Evolutionary conservation across 306 rosid species (phyloP).

Genomic region (Chamaecrista fasciculata): DNA sequence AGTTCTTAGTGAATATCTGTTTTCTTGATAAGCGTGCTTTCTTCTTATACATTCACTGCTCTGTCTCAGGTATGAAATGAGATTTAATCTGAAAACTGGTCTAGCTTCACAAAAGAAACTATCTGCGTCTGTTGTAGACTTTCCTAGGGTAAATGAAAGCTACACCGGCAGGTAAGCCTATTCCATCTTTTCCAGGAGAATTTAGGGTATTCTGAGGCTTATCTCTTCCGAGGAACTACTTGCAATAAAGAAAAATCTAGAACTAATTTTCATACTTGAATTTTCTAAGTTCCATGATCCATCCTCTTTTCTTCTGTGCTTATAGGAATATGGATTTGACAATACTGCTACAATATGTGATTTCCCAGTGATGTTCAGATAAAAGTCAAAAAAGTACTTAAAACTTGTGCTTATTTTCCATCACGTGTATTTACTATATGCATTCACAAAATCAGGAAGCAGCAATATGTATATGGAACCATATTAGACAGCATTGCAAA

Average conservation of each 20-base stretch:
- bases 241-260: background rate
- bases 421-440: constrained; percentile 11
- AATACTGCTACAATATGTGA: background rate
- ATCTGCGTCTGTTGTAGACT: constrained; percentile 75
- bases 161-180: constrained; percentile 81
- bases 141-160: constrained; percentile 90
- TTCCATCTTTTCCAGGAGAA: constrained; percentile 1
- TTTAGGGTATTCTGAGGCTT: background rate
- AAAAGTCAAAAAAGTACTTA: background rate
- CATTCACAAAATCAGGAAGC: constrained; percentile 54
- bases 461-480: constrained; percentile 79
- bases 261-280: too few relatives aligned
- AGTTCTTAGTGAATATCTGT: constrained; percentile 10
- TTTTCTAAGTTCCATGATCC: background rate
- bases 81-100: constrained; percentile 80
- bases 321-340: background rate
- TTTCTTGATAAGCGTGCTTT: constrained; percentile 7
- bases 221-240: background rate
- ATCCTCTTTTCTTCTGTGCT: background rate
- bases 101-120: constrained; percentile 74
- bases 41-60: constrained; percentile 23
- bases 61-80: constrained; percentile 77
- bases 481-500: constrained; percentile 63
- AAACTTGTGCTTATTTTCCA: background rate
- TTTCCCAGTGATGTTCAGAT: background rate